Base-by-base conservation (phyloP, 2,329 filamentous ascomycete species). In the Blumeriella jaapii region DNA sequence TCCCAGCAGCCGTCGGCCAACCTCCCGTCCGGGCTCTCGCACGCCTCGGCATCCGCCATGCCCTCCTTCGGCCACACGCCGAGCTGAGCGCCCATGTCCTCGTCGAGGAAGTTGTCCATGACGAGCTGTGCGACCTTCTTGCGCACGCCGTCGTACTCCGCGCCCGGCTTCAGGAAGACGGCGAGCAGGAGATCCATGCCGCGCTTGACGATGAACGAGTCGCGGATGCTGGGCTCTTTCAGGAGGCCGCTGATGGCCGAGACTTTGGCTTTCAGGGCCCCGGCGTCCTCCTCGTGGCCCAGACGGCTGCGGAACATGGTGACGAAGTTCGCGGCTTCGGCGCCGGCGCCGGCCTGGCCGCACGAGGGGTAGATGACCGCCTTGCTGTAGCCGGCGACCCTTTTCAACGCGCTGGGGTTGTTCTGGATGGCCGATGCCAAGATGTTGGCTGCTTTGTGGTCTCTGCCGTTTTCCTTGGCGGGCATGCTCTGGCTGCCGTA, bases 51-150 rank as follows among this genome's bases (percentile, higher is more conserved):
- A 23, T 58, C 53, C n/a, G 53, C 47, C 31, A 56, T 56, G 4
- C 49, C 44, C 13, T 45, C 48, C 14, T 44, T 59, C 0, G 73
- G 73, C 72, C 72, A 79, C 42, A 71, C 57, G 0, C 71, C 70
- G 12, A 67, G 44, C 15, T 61, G 59, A 2, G 74, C 74, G 25
- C 74, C 74, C 64, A 78, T 74, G 38, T 69, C 64, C 42, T 68
- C 65, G 49, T 82, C 76, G n/a, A 82, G 59, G 50, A 81, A 82
- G 40, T 66, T 75, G 50, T 82, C 77, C 20, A 70, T 62, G 17
- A 78, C 63, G 37, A 80, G 61, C 40, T 73, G 63, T 2, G 68
- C 71, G 15, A 69, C 66, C 49, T 68, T 72, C 39, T 63, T 64
- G 50, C 69, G 64, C 5, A 69, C 64, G 1, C 58, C 51, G 10